Percentiles rank a stretch among this genome's conserved stretches.
Evolutionary conservation across 768 basidiomycete genomes (phyloP).

Genomic region (Auricularia sp.): DNA sequence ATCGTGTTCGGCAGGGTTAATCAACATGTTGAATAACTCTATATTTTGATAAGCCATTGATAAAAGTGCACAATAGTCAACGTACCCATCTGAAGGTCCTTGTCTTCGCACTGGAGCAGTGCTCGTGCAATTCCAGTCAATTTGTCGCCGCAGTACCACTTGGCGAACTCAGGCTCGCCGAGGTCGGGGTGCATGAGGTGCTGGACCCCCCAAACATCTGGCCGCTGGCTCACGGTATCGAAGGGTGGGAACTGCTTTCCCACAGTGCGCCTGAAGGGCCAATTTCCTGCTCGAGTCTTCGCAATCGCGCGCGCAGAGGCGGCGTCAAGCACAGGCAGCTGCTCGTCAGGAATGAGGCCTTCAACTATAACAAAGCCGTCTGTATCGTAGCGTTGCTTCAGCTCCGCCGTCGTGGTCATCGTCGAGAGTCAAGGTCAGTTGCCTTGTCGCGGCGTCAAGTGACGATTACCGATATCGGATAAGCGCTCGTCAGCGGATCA

Average conservation of each 20-base stretch:
- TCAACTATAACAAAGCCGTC: slow-evolving; percentile 60
- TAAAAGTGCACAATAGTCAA: neutral
- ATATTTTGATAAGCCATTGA: neutral
- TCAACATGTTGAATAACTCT: slow-evolving; percentile 70
- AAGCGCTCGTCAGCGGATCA: too few species aligned
- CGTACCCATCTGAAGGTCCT: slow-evolving; percentile 65
- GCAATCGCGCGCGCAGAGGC: slow-evolving; percentile 43
- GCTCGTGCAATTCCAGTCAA: slow-evolving; percentile 34
- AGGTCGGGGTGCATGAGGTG: slow-evolving; percentile 74
- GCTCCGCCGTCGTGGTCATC: neutral
- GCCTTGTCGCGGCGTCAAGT: neutral
- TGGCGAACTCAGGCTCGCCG: slow-evolving; percentile 44
- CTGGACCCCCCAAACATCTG: slow-evolving; percentile 74
- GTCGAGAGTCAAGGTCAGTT: neutral
- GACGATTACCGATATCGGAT: too few species aligned
- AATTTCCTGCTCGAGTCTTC: slow-evolving; percentile 47
- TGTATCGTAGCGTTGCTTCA: slow-evolving; percentile 44
- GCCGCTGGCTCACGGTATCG: slow-evolving; percentile 30
- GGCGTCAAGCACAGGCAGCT: slow-evolving; percentile 26
- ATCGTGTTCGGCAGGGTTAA: slow-evolving; percentile 52
- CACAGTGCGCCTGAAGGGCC: slow-evolving; percentile 59
- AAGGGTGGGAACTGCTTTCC: slow-evolving; percentile 75
- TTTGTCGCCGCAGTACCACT: slow-evolving; percentile 54
- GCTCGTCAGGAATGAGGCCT: slow-evolving; percentile 35
- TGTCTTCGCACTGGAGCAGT: slow-evolving; percentile 46